Percentiles rank a stretch among this genome's conserved stretches.
Conservation (phyloP, 805 yeast species). For the Candida manassasensis region DNA sequence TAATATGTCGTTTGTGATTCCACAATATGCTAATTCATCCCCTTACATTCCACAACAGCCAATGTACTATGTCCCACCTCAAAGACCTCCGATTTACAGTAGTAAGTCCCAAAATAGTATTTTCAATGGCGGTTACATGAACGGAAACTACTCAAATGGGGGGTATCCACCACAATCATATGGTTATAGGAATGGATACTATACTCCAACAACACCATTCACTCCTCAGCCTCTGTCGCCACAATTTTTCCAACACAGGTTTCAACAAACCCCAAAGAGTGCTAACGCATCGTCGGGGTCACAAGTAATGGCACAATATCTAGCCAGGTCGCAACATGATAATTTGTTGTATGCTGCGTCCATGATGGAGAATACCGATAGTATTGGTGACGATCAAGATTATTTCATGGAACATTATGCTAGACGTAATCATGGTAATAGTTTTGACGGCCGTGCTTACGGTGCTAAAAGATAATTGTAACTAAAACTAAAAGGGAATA, state of each 20-base stretch:
- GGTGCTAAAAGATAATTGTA: conserved; percentile 3
- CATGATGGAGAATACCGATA: conserved; percentile 17
- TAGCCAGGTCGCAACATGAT: conserved; percentile 69
- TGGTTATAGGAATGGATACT: neutral
- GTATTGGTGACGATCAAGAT: conserved; percentile 13
- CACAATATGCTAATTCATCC: neutral
- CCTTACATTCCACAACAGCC: conserved; percentile 1
- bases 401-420: conserved; percentile 1
- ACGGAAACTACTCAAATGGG: neutral
- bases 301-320: conserved; percentile 73
- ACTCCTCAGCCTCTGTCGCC: conserved; percentile 8
- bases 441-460: conserved; percentile 2
- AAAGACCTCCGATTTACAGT: neutral
- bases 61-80: conserved; percentile 1
- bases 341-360: conserved; percentile 43
- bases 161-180: neutral
- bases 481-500: too few species aligned
- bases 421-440: neutral
- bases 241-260: conserved; percentile 9
- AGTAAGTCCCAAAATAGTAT: neutral
- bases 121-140: neutral
- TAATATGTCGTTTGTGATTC: too few species aligned
- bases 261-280: conserved; percentile 9
- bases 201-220: conserved; percentile 1
- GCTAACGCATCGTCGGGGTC: conserved; percentile 45